phyloP scores from a whole-genome alignment of 495 filamentous ascomycete genomes.

The Trichocladium antarcticum region DNA sequence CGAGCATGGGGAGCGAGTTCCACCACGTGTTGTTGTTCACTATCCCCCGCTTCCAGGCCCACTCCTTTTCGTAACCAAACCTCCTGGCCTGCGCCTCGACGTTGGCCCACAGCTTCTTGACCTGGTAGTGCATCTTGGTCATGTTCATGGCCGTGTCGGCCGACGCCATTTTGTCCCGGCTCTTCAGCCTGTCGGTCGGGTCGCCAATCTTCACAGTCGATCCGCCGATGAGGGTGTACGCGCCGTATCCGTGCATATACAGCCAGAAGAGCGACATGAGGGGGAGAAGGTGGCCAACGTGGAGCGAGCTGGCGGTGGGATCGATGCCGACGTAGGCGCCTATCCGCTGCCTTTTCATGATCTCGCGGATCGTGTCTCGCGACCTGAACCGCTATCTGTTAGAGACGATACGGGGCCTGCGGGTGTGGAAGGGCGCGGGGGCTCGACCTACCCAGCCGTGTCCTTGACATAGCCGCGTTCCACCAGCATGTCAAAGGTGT shows the following conservation, averaged over 20 bases:
- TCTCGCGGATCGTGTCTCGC: conserved; percentile 51
- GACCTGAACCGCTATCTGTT: conserved; percentile 21
- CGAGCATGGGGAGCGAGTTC: conserved; percentile 53
- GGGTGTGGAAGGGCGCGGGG: not conserved
- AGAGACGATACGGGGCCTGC: not conserved
- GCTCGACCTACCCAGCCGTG: conserved; percentile 59
- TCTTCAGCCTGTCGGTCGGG: conserved; percentile 63
- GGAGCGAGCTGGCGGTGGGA: conserved; percentile 80
- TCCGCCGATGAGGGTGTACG: conserved; percentile 70
- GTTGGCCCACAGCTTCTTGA: conserved; percentile 65
- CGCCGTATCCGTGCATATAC: conserved; percentile 69
- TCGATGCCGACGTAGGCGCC: conserved; percentile 86
- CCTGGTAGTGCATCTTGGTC: conserved; percentile 65
- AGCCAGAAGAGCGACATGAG: conserved; percentile 93
- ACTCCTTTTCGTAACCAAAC: conserved; percentile 50
- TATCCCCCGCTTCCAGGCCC: conserved; percentile 52
- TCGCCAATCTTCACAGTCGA: conserved; percentile 82
- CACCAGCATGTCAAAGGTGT: conserved; percentile 60
- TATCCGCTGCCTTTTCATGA: conserved; percentile 59
- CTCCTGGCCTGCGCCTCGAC: conserved; percentile 51
- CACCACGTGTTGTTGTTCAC: conserved; percentile 76
- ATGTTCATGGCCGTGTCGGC: conserved; percentile 56
- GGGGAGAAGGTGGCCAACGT: conserved; percentile 85
- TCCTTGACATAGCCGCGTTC: conserved; percentile 72
- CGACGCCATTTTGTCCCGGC: conserved; percentile 46